Percentiles rank a stretch among this genome's conserved stretches.
These are phyloP conservation scores for Saposhnikovia divaricata DNA, from an alignment of 129 eudicot genomes.

Conservation along the genomic window DNA sequence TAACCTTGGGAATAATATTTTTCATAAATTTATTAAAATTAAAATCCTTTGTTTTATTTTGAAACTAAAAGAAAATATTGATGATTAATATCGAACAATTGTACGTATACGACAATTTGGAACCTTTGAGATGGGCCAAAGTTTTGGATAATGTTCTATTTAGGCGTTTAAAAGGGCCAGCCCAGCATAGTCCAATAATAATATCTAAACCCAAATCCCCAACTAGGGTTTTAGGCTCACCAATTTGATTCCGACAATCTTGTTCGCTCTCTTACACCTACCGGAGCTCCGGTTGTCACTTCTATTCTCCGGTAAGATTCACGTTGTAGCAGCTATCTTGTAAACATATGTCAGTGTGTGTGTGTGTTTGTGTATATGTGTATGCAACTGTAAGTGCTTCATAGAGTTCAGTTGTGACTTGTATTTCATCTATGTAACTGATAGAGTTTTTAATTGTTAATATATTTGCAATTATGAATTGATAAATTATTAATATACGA, in stretches of 20 bases:
- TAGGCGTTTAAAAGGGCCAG: background rate
- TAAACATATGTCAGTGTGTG: background rate
- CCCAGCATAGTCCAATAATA: background rate
- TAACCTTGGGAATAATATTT: too few species aligned
- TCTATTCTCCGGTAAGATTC: background rate
- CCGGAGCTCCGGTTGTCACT: background rate
- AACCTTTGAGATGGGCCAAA: too few species aligned
- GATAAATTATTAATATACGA: too few species aligned
- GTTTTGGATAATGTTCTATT: too few species aligned
- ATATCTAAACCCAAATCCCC: background rate
- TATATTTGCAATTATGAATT: background rate
- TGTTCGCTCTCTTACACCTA: background rate
- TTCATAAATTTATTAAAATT: too few species aligned
- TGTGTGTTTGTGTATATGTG: background rate
- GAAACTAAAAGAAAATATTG: too few species aligned
- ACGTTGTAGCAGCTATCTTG: background rate
- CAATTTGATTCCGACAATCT: background rate
- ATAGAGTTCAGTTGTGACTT: background rate
- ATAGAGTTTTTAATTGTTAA: background rate
- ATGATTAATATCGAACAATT: too few species aligned
- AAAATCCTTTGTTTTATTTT: too few species aligned
- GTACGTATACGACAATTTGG: too few species aligned
- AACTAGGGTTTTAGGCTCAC: background rate
- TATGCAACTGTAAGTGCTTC: background rate
- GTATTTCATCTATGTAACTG: background rate